Evolutionary conservation across 176 grass and related monocot genomes (phyloP), one percentile per base, ranked within the genome.

Genomic region (Stipa capillata): DNA sequence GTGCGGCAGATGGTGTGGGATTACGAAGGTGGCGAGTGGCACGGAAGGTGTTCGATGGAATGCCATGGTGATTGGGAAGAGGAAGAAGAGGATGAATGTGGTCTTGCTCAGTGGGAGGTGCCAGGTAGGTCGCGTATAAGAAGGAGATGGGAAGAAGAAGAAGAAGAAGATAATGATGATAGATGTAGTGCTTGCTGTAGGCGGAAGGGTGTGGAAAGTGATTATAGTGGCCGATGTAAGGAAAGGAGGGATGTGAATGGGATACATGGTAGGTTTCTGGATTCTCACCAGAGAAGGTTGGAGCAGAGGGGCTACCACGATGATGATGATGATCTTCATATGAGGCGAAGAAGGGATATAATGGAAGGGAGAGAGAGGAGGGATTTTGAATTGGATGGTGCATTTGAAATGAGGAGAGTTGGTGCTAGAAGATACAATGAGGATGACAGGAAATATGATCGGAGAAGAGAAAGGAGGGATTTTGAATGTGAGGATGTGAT

Each of bases 1-100:
- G 43, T 76, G 33, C 61, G 69, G 43, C 81, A 89, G 59, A 81
- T 79, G 69, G 76, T 84, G 52, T 89, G 84, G 76, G 80, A 76
- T 57, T 86, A 78, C 7, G 83, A 82, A 7, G 80, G 86, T 16
- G 83, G 78, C 4, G 65, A 82, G 65, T 82, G 79, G 79, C 56
- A 7, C 65, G 67, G 64, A 13, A 86, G 88, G 14, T 82, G 49
- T 67, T 90, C 57, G 73, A 56, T 11, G 48, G 83, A 85, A 90
- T 82, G 83, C 70, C 76, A 28, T 7, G 7, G 43, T 21, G 72
- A 67, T 11, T 86, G 56, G 73, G 71, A 76, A 33, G 78, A 76
- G 6, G 67, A 74, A 20, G 80, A 88, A 2, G 79, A 82, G 17
- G 73, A 78, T 4, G 66, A 67, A 6, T 72, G 55, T 20, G 48